Evolutionary conservation across 805 yeast genomes (phyloP).

Genomic region (Aciculoconidium aculeatum): DNA sequence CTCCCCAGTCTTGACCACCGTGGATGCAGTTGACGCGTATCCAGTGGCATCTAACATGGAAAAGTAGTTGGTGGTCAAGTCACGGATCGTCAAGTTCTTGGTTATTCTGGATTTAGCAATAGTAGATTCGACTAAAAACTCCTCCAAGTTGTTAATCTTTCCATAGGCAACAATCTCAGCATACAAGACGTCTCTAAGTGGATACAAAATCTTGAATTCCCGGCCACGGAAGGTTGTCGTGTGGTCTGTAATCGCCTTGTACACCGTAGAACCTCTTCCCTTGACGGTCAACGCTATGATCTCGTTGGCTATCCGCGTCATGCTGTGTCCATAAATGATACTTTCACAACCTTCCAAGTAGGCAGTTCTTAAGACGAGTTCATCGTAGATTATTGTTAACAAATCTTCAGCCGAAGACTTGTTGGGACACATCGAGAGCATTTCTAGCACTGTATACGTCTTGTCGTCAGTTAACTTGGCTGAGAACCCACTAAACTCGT

Average conservation of each 20-base stretch:
- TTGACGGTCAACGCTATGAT: slow-evolving; percentile 75
- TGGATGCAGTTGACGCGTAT: slow-evolving; percentile 85
- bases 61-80: slow-evolving; percentile 70
- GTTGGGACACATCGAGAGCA: slow-evolving; percentile 38
- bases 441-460: slow-evolving; percentile 20
- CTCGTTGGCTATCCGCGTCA: slow-evolving; percentile 79
- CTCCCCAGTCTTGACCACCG: slow-evolving; percentile 85
- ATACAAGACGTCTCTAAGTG: slow-evolving; percentile 68
- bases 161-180: slow-evolving; percentile 61
- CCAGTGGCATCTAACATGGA: slow-evolving; percentile 59
- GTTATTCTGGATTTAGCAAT: slow-evolving; percentile 36
- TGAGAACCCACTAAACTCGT: slow-evolving; percentile 19
- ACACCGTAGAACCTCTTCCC: slow-evolving; percentile 75
- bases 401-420: slow-evolving; percentile 68
- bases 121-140: slow-evolving; percentile 19
- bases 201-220: slow-evolving; percentile 50
- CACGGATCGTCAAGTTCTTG: slow-evolving; percentile 76
- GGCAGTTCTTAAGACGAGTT: slow-evolving; percentile 45
- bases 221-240: slow-evolving; percentile 19
- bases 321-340: slow-evolving; percentile 68
- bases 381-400: slow-evolving; percentile 38
- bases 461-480: slow-evolving; percentile 4
- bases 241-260: slow-evolving; percentile 45
- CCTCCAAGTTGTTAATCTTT: slow-evolving; percentile 33
- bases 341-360: slow-evolving; percentile 41